phyloP scores from a whole-genome alignment of 1,284 basidiomycete genomes.

The Papiliotrema terrestris region DNA sequence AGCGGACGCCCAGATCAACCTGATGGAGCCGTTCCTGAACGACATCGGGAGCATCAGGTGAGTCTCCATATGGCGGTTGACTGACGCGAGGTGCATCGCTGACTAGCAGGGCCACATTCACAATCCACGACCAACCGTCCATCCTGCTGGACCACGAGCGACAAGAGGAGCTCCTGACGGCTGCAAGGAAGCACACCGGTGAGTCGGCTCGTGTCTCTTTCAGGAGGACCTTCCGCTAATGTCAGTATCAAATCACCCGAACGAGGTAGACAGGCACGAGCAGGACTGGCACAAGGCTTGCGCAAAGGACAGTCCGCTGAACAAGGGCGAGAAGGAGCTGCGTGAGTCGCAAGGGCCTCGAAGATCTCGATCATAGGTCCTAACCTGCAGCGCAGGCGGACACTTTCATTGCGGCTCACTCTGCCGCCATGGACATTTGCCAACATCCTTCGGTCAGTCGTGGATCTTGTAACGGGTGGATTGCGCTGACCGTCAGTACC shows the following conservation, averaged over 20 bases:
- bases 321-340: conserved; percentile 35
- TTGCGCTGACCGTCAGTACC: conserved; percentile 18
- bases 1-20: conserved; percentile 48
- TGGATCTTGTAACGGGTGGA: neutral
- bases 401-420: conserved; percentile 43
- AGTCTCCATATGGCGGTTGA: conserved; percentile 4
- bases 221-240: conserved; percentile 1
- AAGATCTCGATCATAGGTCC: neutral
- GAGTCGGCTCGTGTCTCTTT: neutral
- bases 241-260: conserved; percentile 30
- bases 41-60: conserved; percentile 39
- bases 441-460: conserved; percentile 42
- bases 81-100: neutral
- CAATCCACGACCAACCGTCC: conserved; percentile 49
- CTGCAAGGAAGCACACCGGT: conserved; percentile 34
- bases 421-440: conserved; percentile 47
- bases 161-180: conserved; percentile 35
- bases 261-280: conserved; percentile 39
- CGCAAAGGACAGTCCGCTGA: conserved; percentile 38
- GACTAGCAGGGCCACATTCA: conserved; percentile 41
- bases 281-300: conserved; percentile 44
- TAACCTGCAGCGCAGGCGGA: conserved; percentile 27
- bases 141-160: conserved; percentile 43
- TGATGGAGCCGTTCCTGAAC: conserved; percentile 50
- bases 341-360: conserved; percentile 25